Base-by-base conservation (phyloP, 345 rosid species). In the Balakata baccata region DNA sequence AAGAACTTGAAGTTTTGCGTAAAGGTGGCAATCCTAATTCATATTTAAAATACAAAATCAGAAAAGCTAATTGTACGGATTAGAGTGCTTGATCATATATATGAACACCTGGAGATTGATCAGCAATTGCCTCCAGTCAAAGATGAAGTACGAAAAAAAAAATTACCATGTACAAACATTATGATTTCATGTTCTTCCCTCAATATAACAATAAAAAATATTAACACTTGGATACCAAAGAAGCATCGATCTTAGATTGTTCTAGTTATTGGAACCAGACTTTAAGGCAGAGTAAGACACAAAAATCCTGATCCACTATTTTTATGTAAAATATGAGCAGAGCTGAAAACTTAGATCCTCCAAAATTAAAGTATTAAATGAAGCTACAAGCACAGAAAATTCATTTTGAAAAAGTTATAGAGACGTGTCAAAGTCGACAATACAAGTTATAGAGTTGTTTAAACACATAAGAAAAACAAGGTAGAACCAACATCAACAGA, bases 121-220 rank as follows among this genome's bases (percentile, higher is more conserved):
- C 45, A 72, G 38, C 20, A 20, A 59, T 71, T 22, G 20, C 49
- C 64, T 56, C 38, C 13, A 41, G 63, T 68, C 75, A 72, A 72
- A 47, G 34, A 52, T 3, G 11, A 64, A 16, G 50, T 0, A 61
- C 37, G 12, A 43, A 45, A 52, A 29, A 52, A 29, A 29, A 29
- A 29, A 29, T 29, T 29, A 29, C 6, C 9, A 5, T 4, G 34
- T 10, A 11, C 20, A 11, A 20, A 51, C 25, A 50, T 67, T 53
- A 25, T 51, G 17, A 66, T 58, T 38, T 37, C 13, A 47, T 47
- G 58, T 20, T 25, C 70, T 66, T 56, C 70, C 17, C 63, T 37
- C 47, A 66, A 58, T 9, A 4, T 45, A 4, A 61, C 50, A 65
- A 43, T 47, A 53, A 52, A 56, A 45, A 25, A 25, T 10, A 66